phyloP scores from a whole-genome alignment of 2,329 filamentous ascomycete species.

The Colletotrichum gloeosporioides region DNA sequence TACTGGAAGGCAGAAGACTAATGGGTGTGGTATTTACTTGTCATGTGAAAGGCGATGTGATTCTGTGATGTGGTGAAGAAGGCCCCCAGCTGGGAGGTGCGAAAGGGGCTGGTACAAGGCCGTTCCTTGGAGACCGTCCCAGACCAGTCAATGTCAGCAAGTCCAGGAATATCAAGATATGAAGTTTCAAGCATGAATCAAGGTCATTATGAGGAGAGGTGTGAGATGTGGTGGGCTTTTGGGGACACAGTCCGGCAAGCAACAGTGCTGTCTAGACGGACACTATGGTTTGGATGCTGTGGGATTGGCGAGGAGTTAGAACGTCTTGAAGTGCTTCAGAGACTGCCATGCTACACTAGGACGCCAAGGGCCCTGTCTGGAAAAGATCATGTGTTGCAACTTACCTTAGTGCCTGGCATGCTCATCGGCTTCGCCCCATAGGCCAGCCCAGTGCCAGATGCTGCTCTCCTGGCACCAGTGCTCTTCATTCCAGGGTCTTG shows the following conservation, averaged over 20 bases:
- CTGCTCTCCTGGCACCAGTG: not conserved
- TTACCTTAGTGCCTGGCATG: not conserved
- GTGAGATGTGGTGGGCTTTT: not conserved
- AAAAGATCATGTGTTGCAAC: fast-evolving
- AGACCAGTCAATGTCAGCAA: not conserved
- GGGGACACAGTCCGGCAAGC: not conserved
- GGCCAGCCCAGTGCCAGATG: not conserved
- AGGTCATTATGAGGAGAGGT: no score
- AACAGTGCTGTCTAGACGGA: fast-evolving
- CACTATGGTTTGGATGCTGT: not conserved
- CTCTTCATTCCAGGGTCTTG: not conserved
- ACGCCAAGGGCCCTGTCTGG: fast-evolving
- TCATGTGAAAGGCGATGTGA: not conserved
- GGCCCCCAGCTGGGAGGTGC: not conserved
- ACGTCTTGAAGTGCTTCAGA: not conserved
- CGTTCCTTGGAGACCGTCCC: not conserved
- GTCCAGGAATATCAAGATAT: not conserved
- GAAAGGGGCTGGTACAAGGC: not conserved
- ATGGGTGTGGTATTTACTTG: fast-evolving
- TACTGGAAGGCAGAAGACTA: not conserved
- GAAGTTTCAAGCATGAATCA: no score
- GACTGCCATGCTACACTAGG: fast-evolving
- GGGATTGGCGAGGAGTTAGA: not conserved
- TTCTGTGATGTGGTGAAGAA: not conserved
- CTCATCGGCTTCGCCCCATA: not conserved